Evolutionary conservation across 208 protist species (phyloP), one percentile per base, ranked within the genome.

Genomic region (Leptomonas pyrrhocoris): DNA sequence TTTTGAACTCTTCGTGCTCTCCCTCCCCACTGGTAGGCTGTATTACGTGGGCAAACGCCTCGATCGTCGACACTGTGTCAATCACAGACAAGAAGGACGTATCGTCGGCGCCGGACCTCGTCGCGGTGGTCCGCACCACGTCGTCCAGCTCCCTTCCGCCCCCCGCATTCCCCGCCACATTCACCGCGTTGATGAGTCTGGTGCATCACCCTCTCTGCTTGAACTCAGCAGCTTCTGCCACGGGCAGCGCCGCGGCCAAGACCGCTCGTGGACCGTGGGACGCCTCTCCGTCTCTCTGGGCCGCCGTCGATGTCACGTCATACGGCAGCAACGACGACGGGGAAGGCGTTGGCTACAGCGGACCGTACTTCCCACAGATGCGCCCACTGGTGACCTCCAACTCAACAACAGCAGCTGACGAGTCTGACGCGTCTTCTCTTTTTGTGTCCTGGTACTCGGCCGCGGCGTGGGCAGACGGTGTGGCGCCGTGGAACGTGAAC

Each of bases 401-500:
- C 51, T n/a, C n/a, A n/a, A 19, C 36, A 28, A n/a, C 36, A 1
- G 38, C 18, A n/a, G 43, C 8, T 1, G 38, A 16, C 58, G 7
- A 27, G 1, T 2, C 23, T n/a, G 48, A 9, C 38, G 18, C 15
- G 6, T 9, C 30, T 2, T 9, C 68, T 0, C 38, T 59, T 15
- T 53, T 38, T 25, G n/a, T 40, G 2, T 74, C 68, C n/a, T 85
- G 76, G 68, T 81, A 72, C 40, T 62, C 62, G 7, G 40, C 42
- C 6, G 50, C 49, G 4, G 74, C 71, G 38, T 85, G 80, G 80
- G 54, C 63, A 4, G 58, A 73, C 45, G 65, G 64, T 15, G 18
- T 55, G 1, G 70, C 68, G 38, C 74, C 80, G 57, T 73, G 61
- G 50, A 50, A 53, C 34, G 34, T 56, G 21, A 49, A 59, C 42